A percentile compares a stretch with the other conserved stretches of the same genome.
These are phyloP conservation scores for Incumbomyces delicatus DNA, from an alignment of 2,329 filamentous ascomycete species.

Conservation along the genomic window DNA sequence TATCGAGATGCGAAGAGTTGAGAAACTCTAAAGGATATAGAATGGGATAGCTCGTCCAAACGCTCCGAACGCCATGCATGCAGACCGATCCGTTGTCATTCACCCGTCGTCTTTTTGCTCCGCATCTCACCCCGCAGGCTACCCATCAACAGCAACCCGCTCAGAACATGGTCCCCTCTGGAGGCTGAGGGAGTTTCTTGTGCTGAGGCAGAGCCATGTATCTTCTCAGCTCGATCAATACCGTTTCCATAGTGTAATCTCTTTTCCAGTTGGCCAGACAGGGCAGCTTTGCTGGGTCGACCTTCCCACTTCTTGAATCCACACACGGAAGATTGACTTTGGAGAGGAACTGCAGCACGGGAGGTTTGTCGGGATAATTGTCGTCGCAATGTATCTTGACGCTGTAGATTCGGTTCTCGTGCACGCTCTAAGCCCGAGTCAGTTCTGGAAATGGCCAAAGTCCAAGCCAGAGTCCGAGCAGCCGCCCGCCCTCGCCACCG, in stretches of 20 bases:
- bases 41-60: background rate
- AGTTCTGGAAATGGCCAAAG: background rate
- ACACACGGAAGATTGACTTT: slow-evolving; percentile 97
- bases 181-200: slow-evolving; percentile 91
- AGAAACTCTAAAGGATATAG: background rate
- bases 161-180: slow-evolving; percentile 51
- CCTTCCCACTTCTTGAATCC: slow-evolving; percentile 65
- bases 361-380: slow-evolving; percentile 80
- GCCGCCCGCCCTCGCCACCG: no score
- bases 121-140: background rate
- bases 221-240: slow-evolving; percentile 76
- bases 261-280: slow-evolving; percentile 86
- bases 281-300: slow-evolving; percentile 73
- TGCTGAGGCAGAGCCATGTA: slow-evolving; percentile 87
- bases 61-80: background rate
- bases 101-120: background rate
- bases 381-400: slow-evolving; percentile 91
- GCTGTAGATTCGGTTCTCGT: slow-evolving; percentile 98
- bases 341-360: slow-evolving; percentile 83
- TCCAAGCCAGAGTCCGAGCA: no score
- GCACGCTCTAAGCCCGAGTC: slow-evolving; percentile 58
- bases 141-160: no score
- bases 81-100: background rate
- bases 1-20: no score
- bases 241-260: slow-evolving; percentile 90